Percentiles rank a stretch among this genome's conserved stretches.
Conservation (phyloP, 2,329 filamentous ascomycete species). For the Trematosphaeria pertusa region DNA sequence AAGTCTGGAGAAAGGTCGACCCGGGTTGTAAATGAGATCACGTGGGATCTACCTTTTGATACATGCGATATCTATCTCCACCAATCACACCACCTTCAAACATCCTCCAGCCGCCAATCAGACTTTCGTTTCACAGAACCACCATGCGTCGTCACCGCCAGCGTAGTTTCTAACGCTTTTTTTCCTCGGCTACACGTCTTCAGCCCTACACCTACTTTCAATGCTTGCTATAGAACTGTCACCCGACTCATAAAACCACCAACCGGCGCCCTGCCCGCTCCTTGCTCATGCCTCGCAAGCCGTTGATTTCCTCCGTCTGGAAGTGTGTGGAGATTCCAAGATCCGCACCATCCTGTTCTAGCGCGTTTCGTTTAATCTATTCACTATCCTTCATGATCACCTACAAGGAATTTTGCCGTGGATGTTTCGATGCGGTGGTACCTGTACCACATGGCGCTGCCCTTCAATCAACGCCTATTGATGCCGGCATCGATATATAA, state of each 20-base stretch:
- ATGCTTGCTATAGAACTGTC: constrained; percentile 2
- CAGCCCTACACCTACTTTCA: constrained; percentile 4
- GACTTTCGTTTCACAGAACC: constrained; percentile 21
- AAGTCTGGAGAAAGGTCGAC: no score
- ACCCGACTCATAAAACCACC: constrained; percentile 2
- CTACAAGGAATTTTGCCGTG: constrained; percentile 25
- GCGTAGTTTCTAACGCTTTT: background rate
- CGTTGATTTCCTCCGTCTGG: constrained; percentile 13
- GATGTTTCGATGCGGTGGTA: constrained; percentile 28
- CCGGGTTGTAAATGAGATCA: constrained; percentile 23
- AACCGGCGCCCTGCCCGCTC: constrained; percentile 2
- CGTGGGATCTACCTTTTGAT: constrained; percentile 25
- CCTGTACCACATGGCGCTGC: constrained; percentile 15
- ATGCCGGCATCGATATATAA: constrained; percentile 12
- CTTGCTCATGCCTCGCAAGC: constrained; percentile 1
- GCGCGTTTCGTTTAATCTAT: constrained; percentile 43
- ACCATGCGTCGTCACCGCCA: constrained; percentile 4
- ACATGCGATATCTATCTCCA: constrained; percentile 27
- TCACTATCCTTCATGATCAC: constrained; percentile 33
- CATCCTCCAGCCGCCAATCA: constrained; percentile 3
- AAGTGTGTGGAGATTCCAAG: constrained; percentile 13
- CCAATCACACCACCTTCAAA: constrained; percentile 24
- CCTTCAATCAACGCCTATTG: constrained; percentile 3
- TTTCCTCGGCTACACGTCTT: constrained; percentile 3
- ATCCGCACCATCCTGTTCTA: constrained; percentile 22